Evolutionary conservation across 169 alveolate species (phyloP).

Genomic region (Plasmodium cynomolgi): DNA sequence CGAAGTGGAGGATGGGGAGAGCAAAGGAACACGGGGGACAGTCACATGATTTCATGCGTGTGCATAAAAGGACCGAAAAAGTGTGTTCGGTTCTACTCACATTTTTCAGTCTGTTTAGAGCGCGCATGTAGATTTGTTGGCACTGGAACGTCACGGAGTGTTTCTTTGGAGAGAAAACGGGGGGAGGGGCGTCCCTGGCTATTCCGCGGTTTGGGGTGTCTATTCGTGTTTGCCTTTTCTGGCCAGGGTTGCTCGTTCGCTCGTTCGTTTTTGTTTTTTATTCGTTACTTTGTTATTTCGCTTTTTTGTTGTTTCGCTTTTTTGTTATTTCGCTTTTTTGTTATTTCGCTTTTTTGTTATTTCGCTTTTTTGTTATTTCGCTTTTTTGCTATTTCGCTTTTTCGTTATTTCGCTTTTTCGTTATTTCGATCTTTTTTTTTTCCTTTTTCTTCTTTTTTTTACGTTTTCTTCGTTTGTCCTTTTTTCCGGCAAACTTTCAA

Average conservation of each 20-base stretch:
- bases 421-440: not conserved
- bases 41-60: not conserved
- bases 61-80: not conserved
- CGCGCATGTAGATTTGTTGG: not conserved
- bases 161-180: not conserved
- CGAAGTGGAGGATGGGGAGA: not conserved
- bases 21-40: not conserved
- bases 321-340: not conserved
- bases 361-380: no score
- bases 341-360: no score
- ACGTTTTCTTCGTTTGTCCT: not conserved
- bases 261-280: not conserved
- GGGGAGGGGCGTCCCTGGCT: not conserved
- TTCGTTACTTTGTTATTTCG: not conserved
- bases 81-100: not conserved
- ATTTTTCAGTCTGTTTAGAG: not conserved
- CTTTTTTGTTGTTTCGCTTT: not conserved
- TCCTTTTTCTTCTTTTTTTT: not conserved
- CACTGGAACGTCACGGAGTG: not conserved
- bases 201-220: not conserved
- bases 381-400: no score
- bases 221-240: not conserved
- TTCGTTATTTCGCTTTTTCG: no score
- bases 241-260: not conserved
- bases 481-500: not conserved